Evolutionary conservation across 2,329 filamentous ascomycete species (phyloP).

Genomic region (Xylaria sp.): DNA sequence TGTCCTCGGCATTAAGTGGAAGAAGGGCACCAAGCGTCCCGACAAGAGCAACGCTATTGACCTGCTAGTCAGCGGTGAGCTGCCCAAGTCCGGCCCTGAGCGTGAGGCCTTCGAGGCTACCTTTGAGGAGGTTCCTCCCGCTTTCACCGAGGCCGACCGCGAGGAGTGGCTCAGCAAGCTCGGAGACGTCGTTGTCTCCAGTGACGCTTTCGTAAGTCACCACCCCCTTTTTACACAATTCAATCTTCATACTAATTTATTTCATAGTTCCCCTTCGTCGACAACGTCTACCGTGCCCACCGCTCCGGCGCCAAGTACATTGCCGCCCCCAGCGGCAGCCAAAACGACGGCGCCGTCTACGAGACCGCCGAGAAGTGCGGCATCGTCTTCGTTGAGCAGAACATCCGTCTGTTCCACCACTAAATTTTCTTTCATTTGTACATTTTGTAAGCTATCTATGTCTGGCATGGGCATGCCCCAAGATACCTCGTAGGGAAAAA

Average conservation of each 20-base stretch:
- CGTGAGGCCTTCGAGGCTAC: conserved; percentile 79
- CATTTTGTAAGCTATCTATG: background rate
- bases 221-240: background rate
- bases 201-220: conserved; percentile 85
- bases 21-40: conserved; percentile 91
- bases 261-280: conserved; percentile 91
- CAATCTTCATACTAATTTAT: conserved; percentile 1
- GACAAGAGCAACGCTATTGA: conserved; percentile 99
- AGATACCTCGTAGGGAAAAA: background rate
- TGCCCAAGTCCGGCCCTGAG: conserved; percentile 79
- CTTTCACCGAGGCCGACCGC: conserved; percentile 80
- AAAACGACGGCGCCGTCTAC: conserved; percentile 77
- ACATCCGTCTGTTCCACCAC: conserved; percentile 90
- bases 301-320: conserved; percentile 93
- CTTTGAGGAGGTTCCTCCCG: conserved; percentile 80
- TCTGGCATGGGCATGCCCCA: background rate
- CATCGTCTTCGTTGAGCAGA: conserved; percentile 95
- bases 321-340: conserved; percentile 84
- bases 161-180: conserved; percentile 81
- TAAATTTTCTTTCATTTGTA: conserved; percentile 39
- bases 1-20: conserved; percentile 86
- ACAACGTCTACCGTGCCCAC: conserved; percentile 90
- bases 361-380: conserved; percentile 86
- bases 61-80: conserved; percentile 82
- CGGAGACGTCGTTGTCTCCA: conserved; percentile 76